A percentile compares a stretch with the other conserved stretches of the same genome.
phyloP scores from a whole-genome alignment of 2,329 filamentous ascomycete species.

The Trichoderma atrobrunneum region DNA sequence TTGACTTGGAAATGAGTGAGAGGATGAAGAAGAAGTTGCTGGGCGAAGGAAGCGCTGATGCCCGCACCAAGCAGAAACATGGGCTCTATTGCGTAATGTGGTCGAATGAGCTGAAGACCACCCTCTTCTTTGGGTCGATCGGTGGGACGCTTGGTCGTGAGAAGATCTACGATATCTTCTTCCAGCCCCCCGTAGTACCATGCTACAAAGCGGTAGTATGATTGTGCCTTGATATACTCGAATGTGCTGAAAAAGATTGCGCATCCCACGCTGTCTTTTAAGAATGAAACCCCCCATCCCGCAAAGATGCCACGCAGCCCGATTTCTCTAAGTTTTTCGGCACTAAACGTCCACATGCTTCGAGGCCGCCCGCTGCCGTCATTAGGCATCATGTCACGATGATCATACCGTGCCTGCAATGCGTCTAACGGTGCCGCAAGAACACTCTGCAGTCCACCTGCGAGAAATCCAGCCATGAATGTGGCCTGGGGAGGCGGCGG shows the following conservation, averaged over 20 bases:
- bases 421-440: conserved; percentile 74
- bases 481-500: conserved; percentile 62
- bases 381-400: conserved; percentile 45
- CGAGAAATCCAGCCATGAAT: conserved; percentile 67
- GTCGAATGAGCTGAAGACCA: conserved; percentile 56
- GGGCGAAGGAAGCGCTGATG: conserved; percentile 63
- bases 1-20: conserved; percentile 67
- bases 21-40: conserved; percentile 69
- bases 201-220: conserved; percentile 66
- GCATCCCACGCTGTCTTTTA: conserved; percentile 67
- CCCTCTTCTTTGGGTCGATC: conserved; percentile 27
- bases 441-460: conserved; percentile 67
- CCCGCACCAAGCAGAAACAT: conserved; percentile 68
- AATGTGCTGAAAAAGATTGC: conserved; percentile 74
- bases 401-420: conserved; percentile 69
- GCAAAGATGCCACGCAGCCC: conserved; percentile 70
- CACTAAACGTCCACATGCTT: conserved; percentile 72
- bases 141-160: conserved; percentile 46
- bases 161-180: conserved; percentile 49
- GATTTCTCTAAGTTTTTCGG: conserved; percentile 64
- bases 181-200: conserved; percentile 65
- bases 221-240: conserved; percentile 72
- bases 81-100: conserved; percentile 74
- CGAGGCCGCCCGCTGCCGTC: conserved; percentile 44
- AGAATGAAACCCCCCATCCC: conserved; percentile 65